Base-by-base conservation (phyloP, 164 flowering plant species). In the Nelumbo lutea region DNA sequence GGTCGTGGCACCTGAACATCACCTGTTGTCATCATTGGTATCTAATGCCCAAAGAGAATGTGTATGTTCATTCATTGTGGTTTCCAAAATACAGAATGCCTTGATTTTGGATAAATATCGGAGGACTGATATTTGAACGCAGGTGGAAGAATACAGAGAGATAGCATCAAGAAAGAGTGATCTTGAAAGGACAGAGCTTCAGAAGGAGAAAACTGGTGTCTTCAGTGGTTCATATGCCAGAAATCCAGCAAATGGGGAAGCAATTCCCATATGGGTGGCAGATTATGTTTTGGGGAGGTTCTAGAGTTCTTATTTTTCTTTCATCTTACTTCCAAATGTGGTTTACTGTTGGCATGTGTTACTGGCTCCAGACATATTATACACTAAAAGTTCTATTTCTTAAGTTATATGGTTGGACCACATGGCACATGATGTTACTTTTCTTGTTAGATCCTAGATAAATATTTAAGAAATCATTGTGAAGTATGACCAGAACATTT, bases 271-370 rank as follows among this genome's bases (percentile, higher is more conserved):
- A 78, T 95, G 98, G 98, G 86, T 95, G 48, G 98, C 97, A 48
- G 98, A 95, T 78, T 95, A 95, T 84, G 97, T 95, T 61, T 78
- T 95, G 75, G 97, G 96, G 70, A 95, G 97, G 98, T 94, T 62
- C 45, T 59, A 13, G 11, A 42, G 55, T 45, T 62, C 1, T 59
- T 14, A 4, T 68, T 47, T 40, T 9, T 44, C 9, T 56, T 41
- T 2, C 5, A 67, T 63, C 42, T 40, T 59, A 8, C 11, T 41
- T 8, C 27, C n/a, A 67, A 6, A 14, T 15, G 53, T 63, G 14
- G 15, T 43, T 40, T 65, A 9, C 5, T 27, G 1, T 40, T 14
- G 66, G 44, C n/a, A 52, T 40, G 2, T 53, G 57, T 53, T 2
- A 11, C 57, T 11, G n/a, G 14, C 3, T 53, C 57, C 14, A 53